A percentile compares a stretch with the other conserved stretches of the same genome.
These are phyloP conservation scores for Ophiobolus disseminans DNA, from an alignment of 2,329 filamentous ascomycete genomes.

Conservation along the genomic window DNA sequence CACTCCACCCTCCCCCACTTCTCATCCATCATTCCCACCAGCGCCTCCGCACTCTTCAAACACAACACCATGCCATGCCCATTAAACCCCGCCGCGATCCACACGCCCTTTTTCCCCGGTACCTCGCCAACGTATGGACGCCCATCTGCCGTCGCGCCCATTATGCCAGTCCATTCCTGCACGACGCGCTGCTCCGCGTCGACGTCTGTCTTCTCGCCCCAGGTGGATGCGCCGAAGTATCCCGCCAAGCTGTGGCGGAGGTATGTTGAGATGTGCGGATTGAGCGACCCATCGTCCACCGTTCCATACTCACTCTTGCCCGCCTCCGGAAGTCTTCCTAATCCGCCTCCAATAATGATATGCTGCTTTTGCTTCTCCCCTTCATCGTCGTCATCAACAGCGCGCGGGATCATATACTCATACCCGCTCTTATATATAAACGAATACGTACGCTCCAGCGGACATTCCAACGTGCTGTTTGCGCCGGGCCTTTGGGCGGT, in stretches of 20 bases:
- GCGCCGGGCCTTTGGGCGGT: slow-evolving; percentile 47
- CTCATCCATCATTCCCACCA: slow-evolving; percentile 61
- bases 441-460: slow-evolving; percentile 63
- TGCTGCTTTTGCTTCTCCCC: too few relatives aligned
- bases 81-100: slow-evolving; percentile 67
- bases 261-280: slow-evolving; percentile 60
- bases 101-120: slow-evolving; percentile 56
- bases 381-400: slow-evolving; percentile 37
- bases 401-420: slow-evolving; percentile 71
- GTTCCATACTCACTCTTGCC: slow-evolving; percentile 61
- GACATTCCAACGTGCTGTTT: slow-evolving; percentile 44
- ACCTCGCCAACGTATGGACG: slow-evolving; percentile 57
- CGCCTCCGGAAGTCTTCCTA: slow-evolving; percentile 50
- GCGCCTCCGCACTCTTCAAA: slow-evolving; percentile 64
- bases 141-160: slow-evolving; percentile 60
- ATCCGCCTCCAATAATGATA: slow-evolving; percentile 69
- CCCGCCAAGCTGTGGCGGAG: slow-evolving; percentile 51
- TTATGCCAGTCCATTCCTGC: slow-evolving; percentile 59
- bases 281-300: slow-evolving; percentile 62
- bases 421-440: slow-evolving; percentile 68
- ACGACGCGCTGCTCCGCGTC: slow-evolving; percentile 34
- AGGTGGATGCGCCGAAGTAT: slow-evolving; percentile 59
- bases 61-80: slow-evolving; percentile 71
- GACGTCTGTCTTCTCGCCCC: slow-evolving; percentile 39
- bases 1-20: slow-evolving; percentile 52